Conservation (phyloP, 495 filamentous ascomycete genomes). For the Xylaria intraflava region DNA sequence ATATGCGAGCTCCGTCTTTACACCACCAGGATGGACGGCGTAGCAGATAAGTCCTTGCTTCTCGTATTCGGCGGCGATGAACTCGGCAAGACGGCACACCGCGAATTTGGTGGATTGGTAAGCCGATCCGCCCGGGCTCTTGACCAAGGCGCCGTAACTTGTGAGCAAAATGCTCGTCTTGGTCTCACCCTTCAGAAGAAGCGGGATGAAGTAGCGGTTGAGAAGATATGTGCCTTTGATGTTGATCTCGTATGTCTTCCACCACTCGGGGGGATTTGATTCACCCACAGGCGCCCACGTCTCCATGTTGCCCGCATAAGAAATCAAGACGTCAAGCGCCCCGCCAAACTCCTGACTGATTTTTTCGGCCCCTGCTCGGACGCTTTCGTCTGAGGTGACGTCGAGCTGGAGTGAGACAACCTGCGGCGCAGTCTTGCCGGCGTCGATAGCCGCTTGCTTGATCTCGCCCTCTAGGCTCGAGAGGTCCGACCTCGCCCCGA, state of each 20-base stretch:
- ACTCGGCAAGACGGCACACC: constrained; percentile 36
- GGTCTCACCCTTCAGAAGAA: constrained; percentile 29
- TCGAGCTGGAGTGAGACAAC: constrained; percentile 39
- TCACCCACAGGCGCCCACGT: constrained; percentile 26
- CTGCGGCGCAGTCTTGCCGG: constrained; percentile 29
- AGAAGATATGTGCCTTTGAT: constrained; percentile 38
- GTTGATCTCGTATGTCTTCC: constrained; percentile 38
- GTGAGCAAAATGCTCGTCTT: constrained; percentile 33
- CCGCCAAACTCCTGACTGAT: constrained; percentile 27
- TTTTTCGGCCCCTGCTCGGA: constrained; percentile 27
- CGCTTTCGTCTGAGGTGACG: constrained; percentile 33
- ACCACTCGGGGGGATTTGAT: constrained; percentile 32
- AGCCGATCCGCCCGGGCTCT: constrained; percentile 20
- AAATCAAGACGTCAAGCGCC: constrained; percentile 36
- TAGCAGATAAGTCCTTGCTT: constrained; percentile 35
- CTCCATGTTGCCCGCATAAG: constrained; percentile 39
- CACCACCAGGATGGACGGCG: constrained; percentile 38
- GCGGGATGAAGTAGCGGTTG: constrained; percentile 35
- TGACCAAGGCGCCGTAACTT: constrained; percentile 26
- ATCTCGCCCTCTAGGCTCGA: constrained; percentile 27
- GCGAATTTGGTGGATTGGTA: constrained; percentile 42
- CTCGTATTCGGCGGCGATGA: constrained; percentile 37
- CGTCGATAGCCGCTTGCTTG: constrained; percentile 24
- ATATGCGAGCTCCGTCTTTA: constrained; percentile 34
- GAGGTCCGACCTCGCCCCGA: constrained; percentile 32